Conservation (phyloP, 108 stramenopile species). For the Conticribra guillardii region DNA sequence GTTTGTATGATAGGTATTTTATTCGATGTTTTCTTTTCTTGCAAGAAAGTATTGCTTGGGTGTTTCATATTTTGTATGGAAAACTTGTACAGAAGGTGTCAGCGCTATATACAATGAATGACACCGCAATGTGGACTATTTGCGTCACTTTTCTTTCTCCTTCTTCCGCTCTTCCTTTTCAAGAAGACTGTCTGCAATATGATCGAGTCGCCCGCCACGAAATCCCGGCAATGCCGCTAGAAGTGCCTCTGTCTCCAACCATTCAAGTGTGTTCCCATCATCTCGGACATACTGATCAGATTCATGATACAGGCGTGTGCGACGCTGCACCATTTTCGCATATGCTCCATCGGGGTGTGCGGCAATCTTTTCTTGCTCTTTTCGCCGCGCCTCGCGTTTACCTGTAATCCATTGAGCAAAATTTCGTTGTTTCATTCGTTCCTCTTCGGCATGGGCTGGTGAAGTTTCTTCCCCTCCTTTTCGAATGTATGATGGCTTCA, state of each 20-base stretch:
- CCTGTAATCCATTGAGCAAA: conserved; percentile 49
- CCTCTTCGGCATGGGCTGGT: conserved; percentile 10
- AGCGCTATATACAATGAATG: too few species aligned
- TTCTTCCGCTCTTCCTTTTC: conserved; percentile 36
- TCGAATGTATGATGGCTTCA: conserved; percentile 40
- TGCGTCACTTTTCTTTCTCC: background rate
- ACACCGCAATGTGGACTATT: background rate
- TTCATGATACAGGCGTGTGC: conserved; percentile 37
- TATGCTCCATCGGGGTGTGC: conserved; percentile 37
- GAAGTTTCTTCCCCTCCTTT: conserved; percentile 29
- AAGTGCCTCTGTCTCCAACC: conserved; percentile 50
- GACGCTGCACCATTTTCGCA: conserved; percentile 22
- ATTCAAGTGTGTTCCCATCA: conserved; percentile 40
- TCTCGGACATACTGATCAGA: conserved; percentile 50
- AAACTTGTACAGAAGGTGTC: too few species aligned
- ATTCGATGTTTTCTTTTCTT: too few species aligned
- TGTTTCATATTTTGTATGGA: too few species aligned
- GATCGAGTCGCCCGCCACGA: conserved; percentile 39
- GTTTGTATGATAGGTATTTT: too few species aligned
- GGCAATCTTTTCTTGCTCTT: conserved; percentile 29
- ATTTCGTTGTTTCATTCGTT: conserved; percentile 34
- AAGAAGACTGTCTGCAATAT: conserved; percentile 46
- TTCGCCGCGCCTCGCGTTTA: conserved; percentile 47
- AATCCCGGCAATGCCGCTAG: conserved; percentile 56
- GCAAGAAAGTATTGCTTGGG: too few species aligned